A percentile compares a stretch with the other conserved stretches of the same genome.
Conservation (phyloP, 2,329 filamentous ascomycete species). For the Colletotrichum horii region DNA sequence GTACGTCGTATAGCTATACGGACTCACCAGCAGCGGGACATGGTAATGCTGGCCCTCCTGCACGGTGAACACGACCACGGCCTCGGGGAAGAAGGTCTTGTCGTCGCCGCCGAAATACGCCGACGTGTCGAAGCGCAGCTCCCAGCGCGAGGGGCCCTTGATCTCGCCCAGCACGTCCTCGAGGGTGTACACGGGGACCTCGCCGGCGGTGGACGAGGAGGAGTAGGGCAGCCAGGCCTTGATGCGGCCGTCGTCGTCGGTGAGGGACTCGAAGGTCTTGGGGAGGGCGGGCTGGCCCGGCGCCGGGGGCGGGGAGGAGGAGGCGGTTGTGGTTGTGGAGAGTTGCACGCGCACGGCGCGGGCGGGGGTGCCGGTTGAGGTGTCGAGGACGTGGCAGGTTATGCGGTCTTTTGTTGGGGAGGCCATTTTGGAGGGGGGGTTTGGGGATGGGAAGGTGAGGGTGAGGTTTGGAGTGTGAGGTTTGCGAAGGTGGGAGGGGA, state of each 20-base stretch:
- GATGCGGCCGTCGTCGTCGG: slow-evolving; percentile 79
- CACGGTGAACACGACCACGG: slow-evolving; percentile 59
- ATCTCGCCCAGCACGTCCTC: slow-evolving; percentile 57
- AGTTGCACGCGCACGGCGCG: slow-evolving; percentile 70
- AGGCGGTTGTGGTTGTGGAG: slow-evolving; percentile 44
- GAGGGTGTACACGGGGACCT: slow-evolving; percentile 63
- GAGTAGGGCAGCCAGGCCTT: slow-evolving; percentile 69
- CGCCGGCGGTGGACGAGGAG: slow-evolving; percentile 53
- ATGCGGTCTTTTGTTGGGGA: slow-evolving; percentile 64
- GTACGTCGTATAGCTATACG: slow-evolving; percentile 84
- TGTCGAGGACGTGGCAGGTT: slow-evolving; percentile 88
- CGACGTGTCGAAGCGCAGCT: slow-evolving; percentile 74
- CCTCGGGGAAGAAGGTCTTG: slow-evolving; percentile 67
- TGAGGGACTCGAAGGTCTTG: slow-evolving; percentile 67
- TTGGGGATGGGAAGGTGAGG: background rate
- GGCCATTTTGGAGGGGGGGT: background rate
- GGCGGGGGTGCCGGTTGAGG: slow-evolving; percentile 73
- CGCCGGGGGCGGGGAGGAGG: slow-evolving; percentile 30
- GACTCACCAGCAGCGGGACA: slow-evolving; percentile 77
- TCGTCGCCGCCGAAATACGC: slow-evolving; percentile 72
- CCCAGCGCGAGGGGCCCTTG: slow-evolving; percentile 62
- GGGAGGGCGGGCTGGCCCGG: slow-evolving; percentile 39
- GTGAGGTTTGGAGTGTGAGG: background rate
- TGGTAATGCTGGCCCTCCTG: slow-evolving; percentile 73
- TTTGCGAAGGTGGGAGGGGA: background rate